Evolutionary conservation across 2,329 filamentous ascomycete genomes (phyloP).

Genomic region (Aureobasidium sp.): DNA sequence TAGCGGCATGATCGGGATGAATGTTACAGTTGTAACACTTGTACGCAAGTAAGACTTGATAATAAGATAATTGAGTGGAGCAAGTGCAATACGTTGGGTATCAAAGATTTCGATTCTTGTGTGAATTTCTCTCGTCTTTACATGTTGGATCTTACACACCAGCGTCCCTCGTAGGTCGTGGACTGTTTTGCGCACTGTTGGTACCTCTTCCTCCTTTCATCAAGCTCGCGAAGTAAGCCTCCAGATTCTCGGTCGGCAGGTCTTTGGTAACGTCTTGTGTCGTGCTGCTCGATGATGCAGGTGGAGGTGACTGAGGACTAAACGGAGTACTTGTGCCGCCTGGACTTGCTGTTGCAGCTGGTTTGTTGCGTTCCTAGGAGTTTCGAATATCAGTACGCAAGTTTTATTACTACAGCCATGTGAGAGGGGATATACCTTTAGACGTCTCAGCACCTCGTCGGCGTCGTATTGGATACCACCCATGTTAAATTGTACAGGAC

Average conservation of each 20-base stretch:
- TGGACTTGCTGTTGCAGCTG: constrained; percentile 35
- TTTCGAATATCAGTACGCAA: background rate
- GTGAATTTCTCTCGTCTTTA: background rate
- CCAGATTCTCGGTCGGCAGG: constrained; percentile 48
- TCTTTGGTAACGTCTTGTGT: constrained; percentile 42
- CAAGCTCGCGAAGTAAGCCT: constrained; percentile 53
- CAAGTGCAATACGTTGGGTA: background rate
- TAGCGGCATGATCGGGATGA: background rate
- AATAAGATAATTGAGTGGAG: too few relatives aligned
- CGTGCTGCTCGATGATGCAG: constrained; percentile 22
- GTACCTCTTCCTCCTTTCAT: constrained; percentile 40
- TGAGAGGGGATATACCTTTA: constrained; percentile 56
- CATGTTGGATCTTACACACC: background rate
- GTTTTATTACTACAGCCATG: background rate
- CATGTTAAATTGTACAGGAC: constrained; percentile 95
- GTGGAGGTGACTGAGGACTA: constrained; percentile 17
- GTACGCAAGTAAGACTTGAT: too few relatives aligned
- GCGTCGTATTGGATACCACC: constrained; percentile 87
- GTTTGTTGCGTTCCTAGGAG: constrained; percentile 15
- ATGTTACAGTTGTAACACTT: background rate
- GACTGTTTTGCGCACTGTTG: constrained; percentile 17
- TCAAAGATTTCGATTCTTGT: background rate
- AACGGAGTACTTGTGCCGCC: constrained; percentile 14
- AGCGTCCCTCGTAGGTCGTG: constrained; percentile 15
- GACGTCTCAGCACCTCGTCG: constrained; percentile 80